A percentile compares a stretch with the other conserved stretches of the same genome.
Evolutionary conservation across 2,329 filamentous ascomycete genomes (phyloP).

Genomic region (Claviceps maximensis): DNA sequence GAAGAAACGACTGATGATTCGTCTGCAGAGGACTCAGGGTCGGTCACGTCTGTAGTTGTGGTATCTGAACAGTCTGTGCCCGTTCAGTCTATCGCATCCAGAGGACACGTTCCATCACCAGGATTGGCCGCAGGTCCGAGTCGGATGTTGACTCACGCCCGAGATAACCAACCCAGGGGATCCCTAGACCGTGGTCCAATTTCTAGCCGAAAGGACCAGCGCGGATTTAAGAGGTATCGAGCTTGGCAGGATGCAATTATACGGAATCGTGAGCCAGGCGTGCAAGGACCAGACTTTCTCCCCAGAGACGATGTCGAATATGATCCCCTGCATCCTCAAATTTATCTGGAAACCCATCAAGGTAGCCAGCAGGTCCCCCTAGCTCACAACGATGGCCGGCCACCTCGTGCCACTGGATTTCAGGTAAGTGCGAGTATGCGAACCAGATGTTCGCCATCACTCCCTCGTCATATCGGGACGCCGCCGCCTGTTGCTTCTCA

Average conservation of each 20-base stretch:
- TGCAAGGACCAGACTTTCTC: conserved; percentile 9
- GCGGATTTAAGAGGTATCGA: conserved; percentile 34
- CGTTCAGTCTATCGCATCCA: not conserved
- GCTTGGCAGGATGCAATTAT: conserved; percentile 28
- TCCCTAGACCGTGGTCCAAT: conserved; percentile 9
- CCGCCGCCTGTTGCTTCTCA: not conserved
- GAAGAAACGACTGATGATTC: conserved; percentile 22
- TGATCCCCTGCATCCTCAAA: conserved; percentile 1
- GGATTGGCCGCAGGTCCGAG: not conserved
- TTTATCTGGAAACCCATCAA: conserved; percentile 1
- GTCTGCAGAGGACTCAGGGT: conserved; percentile 16
- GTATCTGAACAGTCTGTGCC: conserved; percentile 7
- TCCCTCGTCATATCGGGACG: not conserved
- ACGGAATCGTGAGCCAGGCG: conserved; percentile 15
- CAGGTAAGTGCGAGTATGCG: conserved; percentile 2
- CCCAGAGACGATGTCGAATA: conserved; percentile 6
- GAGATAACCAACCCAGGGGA: conserved; percentile 11
- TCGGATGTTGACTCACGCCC: not conserved
- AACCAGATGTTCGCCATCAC: conserved; percentile 4
- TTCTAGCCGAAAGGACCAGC: conserved; percentile 23
- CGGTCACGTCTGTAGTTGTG: conserved; percentile 9
- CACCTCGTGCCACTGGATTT: conserved; percentile 1
- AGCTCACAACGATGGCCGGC: conserved; percentile 2
- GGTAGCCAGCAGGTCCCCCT: conserved; percentile 1
- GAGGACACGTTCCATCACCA: conserved; percentile 2